Evolutionary conservation across 108 stramenopile genomes (phyloP).

Genomic region (Discostella stelligeroides): DNA sequence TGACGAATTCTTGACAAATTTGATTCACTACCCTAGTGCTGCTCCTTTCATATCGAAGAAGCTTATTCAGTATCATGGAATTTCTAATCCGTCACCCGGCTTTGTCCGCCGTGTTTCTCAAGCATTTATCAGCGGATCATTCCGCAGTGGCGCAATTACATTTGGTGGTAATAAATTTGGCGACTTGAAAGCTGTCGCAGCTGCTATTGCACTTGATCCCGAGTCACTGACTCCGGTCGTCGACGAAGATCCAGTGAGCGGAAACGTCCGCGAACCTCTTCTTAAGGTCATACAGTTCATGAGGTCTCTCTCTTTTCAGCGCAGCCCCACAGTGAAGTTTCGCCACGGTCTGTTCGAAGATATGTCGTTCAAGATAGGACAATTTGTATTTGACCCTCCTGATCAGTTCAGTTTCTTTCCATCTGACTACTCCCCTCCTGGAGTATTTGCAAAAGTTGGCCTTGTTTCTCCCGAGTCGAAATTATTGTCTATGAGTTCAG

Average conservation of each 20-base stretch:
- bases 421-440: slow-evolving; percentile 44
- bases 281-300: slow-evolving; percentile 56
- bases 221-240: slow-evolving; percentile 49
- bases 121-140: slow-evolving; percentile 49
- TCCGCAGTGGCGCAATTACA: slow-evolving; percentile 28
- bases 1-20: slow-evolving; percentile 30
- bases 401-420: slow-evolving; percentile 51
- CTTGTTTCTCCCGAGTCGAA: slow-evolving; percentile 49
- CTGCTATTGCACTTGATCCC: slow-evolving; percentile 54
- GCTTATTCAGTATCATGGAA: slow-evolving; percentile 67
- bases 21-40: slow-evolving; percentile 47
- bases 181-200: slow-evolving; percentile 51
- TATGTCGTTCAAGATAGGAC: slow-evolving; percentile 45
- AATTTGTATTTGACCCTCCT: slow-evolving; percentile 51
- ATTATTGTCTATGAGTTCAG: slow-evolving; percentile 33
- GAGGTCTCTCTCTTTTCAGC: slow-evolving; percentile 45
- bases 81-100: slow-evolving; percentile 72
- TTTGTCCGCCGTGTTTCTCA: slow-evolving; percentile 50
- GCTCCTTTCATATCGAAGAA: slow-evolving; percentile 64
- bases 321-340: slow-evolving; percentile 29
- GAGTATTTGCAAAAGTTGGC: slow-evolving; percentile 30
- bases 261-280: slow-evolving; percentile 53
- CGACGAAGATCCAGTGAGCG: slow-evolving; percentile 60
- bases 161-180: slow-evolving; percentile 54
- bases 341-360: slow-evolving; percentile 27